phyloP scores from a whole-genome alignment of 257 asterid genomes.

The Solanum virginianum region DNA sequence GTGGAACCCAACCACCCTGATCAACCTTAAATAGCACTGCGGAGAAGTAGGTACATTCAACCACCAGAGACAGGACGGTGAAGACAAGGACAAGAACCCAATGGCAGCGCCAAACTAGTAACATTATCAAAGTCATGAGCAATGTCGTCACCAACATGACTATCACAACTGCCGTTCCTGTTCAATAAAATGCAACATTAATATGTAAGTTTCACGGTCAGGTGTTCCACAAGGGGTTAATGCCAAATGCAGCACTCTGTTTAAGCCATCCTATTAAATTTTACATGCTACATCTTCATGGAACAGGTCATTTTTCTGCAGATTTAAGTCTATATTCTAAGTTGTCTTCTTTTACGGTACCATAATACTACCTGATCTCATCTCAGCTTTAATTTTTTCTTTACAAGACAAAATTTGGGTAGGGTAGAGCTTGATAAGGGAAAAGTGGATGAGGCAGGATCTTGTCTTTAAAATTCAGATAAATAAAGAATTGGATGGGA shows the following conservation, averaged over 20 bases:
- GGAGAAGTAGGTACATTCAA: conserved; percentile 79
- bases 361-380: not conserved
- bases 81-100: conserved; percentile 72
- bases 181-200: not conserved
- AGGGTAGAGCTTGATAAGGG: not conserved
- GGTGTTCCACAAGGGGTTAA: not conserved
- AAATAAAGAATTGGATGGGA: not conserved
- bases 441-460: not conserved
- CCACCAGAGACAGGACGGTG: conserved; percentile 57
- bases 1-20: conserved; percentile 99
- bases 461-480: not conserved
- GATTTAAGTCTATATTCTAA: not conserved
- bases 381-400: not conserved
- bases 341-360: not conserved
- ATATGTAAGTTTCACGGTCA: not conserved
- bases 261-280: not conserved
- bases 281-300: not conserved
- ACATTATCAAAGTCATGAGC: conserved; percentile 83
- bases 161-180: conserved; percentile 93
- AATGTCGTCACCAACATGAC: conserved; percentile 94
- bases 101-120: conserved; percentile 91
- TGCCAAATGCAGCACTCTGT: not conserved
- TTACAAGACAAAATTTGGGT: not conserved
- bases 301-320: not conserved
- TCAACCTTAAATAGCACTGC: conserved; percentile 76